phyloP scores from a whole-genome alignment of 495 filamentous ascomycete species.

The Aspergillus leporis region DNA sequence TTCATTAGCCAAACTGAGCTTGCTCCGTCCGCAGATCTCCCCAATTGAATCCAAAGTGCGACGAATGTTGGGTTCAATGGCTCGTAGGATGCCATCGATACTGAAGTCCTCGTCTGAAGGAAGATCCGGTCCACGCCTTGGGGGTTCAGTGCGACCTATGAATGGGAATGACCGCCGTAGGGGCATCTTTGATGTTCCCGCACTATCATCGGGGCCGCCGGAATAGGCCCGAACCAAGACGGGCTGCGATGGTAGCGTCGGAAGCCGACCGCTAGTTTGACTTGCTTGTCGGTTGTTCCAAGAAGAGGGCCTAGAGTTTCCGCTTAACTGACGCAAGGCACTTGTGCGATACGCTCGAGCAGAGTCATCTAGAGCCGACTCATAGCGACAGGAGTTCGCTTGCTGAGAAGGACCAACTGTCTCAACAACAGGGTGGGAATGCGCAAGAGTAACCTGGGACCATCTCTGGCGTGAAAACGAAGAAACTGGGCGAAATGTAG shows the following conservation, averaged over 20 bases:
- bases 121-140: constrained; percentile 32
- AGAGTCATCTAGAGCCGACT: constrained; percentile 31
- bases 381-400: constrained; percentile 26
- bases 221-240: constrained; percentile 49
- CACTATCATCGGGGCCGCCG: constrained; percentile 31
- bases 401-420: constrained; percentile 25
- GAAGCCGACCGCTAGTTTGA: constrained; percentile 18
- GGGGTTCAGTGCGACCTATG: constrained; percentile 14
- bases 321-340: constrained; percentile 32
- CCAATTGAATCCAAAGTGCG: constrained; percentile 61
- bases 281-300: constrained; percentile 23
- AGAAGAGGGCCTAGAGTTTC: constrained; percentile 25
- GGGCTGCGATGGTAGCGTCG: constrained; percentile 38
- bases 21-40: constrained; percentile 63
- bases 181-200: constrained; percentile 31
- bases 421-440: constrained; percentile 23
- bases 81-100: constrained; percentile 59
- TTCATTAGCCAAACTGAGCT: constrained; percentile 62
- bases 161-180: constrained; percentile 37
- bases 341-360: constrained; percentile 30
- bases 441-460: constrained; percentile 29
- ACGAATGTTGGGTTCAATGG: constrained; percentile 59
- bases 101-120: constrained; percentile 56
- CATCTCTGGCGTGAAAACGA: constrained; percentile 33
- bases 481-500: constrained; percentile 30